Percentiles rank a stretch among this genome's conserved stretches.
Conservation (phyloP, 129 eudicot species). For the Heracleum sosnowskyi region DNA sequence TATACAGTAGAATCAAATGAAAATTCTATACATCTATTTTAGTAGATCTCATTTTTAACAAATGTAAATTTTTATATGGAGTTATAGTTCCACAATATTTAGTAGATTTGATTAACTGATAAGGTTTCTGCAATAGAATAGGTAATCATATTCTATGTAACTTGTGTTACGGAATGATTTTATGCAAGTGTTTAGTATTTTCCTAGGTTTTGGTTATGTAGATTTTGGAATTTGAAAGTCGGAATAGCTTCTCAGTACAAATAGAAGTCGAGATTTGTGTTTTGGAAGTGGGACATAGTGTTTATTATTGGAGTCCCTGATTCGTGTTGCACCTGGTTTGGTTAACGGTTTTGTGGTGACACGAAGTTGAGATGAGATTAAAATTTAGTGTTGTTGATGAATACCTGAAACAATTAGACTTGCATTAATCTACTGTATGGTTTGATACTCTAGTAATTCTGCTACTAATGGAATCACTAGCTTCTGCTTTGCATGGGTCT, state of each 20-base stretch:
- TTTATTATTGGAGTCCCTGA: neutral
- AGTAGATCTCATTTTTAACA: too few species aligned
- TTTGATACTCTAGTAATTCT: neutral
- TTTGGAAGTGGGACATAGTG: neutral
- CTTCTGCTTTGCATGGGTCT: neutral
- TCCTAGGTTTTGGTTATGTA: neutral
- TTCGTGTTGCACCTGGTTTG: neutral
- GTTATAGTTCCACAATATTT: too few species aligned
- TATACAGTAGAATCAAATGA: too few species aligned
- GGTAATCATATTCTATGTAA: too few species aligned
- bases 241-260: neutral
- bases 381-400: too few species aligned
- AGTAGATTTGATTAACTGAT: too few species aligned
- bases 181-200: neutral
- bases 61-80: too few species aligned
- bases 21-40: too few species aligned
- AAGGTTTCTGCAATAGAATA: too few species aligned
- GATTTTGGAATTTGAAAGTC: too few species aligned
- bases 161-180: neutral
- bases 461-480: neutral
- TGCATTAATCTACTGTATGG: neutral
- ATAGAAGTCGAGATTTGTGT: too few species aligned
- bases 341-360: neutral
- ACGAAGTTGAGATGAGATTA: neutral
- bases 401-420: neutral